Evolutionary conservation across 176 grass and related monocot species (phyloP).

Genomic region (Hordeum vulgare): MorexV3_pseudomolecules_assembly NC_058518.1:354212393-354212892

Average conservation of each 20-base stretch:
- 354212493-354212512: background rate
- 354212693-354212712: background rate
- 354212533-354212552: background rate
- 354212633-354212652: background rate
- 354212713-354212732: background rate
- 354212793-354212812: background rate
- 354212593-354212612: background rate
- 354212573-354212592: background rate
- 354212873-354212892: background rate
- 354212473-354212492: background rate
- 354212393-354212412: background rate
- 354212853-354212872: background rate
- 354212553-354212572: background rate
- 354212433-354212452: no score
- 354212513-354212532: background rate
- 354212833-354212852: background rate
- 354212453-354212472: background rate
- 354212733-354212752: background rate
- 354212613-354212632: background rate
- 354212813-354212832: background rate
- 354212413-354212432: no score
- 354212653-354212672: background rate
- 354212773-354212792: background rate
- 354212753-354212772: background rate
- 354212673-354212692: conserved; percentile 12